Conservation (phyloP, 331 rosid genomes). For the Pyracantha coccinea region DNA sequence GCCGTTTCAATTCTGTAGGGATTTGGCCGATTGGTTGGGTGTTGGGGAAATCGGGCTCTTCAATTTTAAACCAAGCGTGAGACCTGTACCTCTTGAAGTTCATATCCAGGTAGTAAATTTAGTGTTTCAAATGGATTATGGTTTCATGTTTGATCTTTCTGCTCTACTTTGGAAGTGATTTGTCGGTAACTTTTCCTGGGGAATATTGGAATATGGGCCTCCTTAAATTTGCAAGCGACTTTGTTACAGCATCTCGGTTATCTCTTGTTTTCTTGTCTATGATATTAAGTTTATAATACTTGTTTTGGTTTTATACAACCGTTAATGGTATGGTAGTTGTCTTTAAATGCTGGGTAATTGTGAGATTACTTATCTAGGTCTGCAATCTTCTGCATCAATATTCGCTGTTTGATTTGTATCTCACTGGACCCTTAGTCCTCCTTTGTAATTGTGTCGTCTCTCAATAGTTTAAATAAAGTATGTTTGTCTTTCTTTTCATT, state of each 20-base stretch:
- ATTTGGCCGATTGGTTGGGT: conserved; percentile 98
- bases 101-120: conserved; percentile 84
- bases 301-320: background rate
- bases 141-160: background rate
- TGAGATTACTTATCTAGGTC: background rate
- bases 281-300: background rate
- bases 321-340: background rate
- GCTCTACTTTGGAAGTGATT: background rate
- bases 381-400: background rate
- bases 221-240: background rate
- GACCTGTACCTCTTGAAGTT: conserved; percentile 96
- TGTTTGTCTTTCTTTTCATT: too few relatives aligned
- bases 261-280: background rate
- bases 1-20: conserved; percentile 29
- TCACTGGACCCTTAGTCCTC: background rate
- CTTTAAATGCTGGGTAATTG: background rate
- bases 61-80: conserved; percentile 98
- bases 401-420: background rate
- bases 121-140: conserved; percentile 11
- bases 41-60: conserved; percentile 86
- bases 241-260: background rate
- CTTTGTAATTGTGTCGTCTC: background rate
- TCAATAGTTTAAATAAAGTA: too few relatives aligned
- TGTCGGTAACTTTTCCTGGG: background rate
- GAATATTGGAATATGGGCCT: background rate